Evolutionary conservation across 352 stramenopile genomes (phyloP).

Genomic region (Phytopythium kandeliae): DNA sequence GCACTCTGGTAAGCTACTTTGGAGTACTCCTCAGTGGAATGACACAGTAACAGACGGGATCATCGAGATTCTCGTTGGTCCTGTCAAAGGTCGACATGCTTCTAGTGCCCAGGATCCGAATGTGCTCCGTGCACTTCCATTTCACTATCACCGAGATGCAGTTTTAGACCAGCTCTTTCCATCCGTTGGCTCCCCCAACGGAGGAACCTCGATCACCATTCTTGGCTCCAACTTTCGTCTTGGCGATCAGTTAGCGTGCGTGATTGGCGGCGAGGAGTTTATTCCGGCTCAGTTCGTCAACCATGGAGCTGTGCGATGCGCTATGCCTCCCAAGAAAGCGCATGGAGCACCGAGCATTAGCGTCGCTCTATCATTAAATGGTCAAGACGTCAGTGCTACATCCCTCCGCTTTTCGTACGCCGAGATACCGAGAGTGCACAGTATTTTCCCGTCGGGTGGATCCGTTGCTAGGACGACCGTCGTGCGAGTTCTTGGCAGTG

Average conservation of each 20-base stretch:
- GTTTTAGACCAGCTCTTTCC: conserved; percentile 18
- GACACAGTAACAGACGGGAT: conserved; percentile 10
- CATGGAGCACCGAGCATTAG: conserved; percentile 9
- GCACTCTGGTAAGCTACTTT: conserved; percentile 8
- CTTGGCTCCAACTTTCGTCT: conserved; percentile 24
- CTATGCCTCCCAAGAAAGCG: conserved; percentile 11
- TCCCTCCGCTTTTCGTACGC: conserved; percentile 21
- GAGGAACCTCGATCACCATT: conserved; percentile 28
- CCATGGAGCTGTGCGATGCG: conserved; percentile 22
- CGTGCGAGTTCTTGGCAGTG: conserved; percentile 17
- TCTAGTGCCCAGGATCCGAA: neutral
- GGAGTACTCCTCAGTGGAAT: conserved; percentile 16
- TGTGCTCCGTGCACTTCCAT: conserved; percentile 12
- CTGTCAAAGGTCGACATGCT: neutral
- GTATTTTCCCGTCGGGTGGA: conserved; percentile 22
- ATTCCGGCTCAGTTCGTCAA: conserved; percentile 20
- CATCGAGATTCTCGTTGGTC: conserved; percentile 16
- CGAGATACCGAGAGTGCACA: conserved; percentile 19
- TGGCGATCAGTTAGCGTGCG: conserved; percentile 22
- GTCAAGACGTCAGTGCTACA: conserved; percentile 19
- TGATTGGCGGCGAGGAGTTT: conserved; percentile 19
- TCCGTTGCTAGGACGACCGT: conserved; percentile 19
- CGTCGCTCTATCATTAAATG: conserved; percentile 29
- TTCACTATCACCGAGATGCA: conserved; percentile 24
- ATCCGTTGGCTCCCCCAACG: conserved; percentile 12